Percentiles rank a stretch among this genome's conserved stretches.
phyloP scores from a whole-genome alignment of 225 moss, liverwort and hornwort species.

The Climacium dendroides region DNA sequence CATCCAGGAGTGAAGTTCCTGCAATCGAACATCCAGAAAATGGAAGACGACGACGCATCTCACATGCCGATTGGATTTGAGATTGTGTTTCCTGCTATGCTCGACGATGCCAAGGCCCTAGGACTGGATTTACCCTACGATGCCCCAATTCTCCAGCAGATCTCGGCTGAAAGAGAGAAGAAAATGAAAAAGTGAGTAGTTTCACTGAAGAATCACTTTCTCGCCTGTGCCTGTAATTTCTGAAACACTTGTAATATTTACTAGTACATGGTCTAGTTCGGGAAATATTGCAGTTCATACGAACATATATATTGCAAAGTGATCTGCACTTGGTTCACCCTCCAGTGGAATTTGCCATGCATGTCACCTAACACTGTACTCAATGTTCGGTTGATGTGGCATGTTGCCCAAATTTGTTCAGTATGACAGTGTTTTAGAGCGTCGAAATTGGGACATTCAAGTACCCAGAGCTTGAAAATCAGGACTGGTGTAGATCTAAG shows the following conservation, averaged over 20 bases:
- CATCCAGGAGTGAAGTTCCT: slow-evolving; percentile 51
- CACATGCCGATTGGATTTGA: slow-evolving; percentile 88
- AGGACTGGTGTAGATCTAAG: not conserved
- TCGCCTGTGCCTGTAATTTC: not conserved
- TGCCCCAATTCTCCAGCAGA: slow-evolving; percentile 19
- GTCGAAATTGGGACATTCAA: not conserved
- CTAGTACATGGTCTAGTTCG: not conserved
- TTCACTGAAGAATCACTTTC: not conserved
- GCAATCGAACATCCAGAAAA: slow-evolving; percentile 28
- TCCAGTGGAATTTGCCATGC: not conserved
- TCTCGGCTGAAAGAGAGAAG: slow-evolving; percentile 36
- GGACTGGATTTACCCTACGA: slow-evolving; percentile 56
- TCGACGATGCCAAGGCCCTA: slow-evolving; percentile 37
- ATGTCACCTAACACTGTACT: not conserved
- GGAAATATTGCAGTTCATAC: not conserved
- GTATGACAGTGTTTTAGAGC: not conserved
- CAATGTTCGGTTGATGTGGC: not conserved
- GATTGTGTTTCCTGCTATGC: slow-evolving; percentile 53
- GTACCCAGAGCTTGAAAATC: not conserved
- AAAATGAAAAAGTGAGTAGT: slow-evolving; percentile 53
- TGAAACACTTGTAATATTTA: not conserved
- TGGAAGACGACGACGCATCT: slow-evolving; percentile 39
- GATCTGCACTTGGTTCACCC: not conserved
- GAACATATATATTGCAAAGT: not conserved
- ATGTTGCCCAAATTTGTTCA: not conserved